phyloP scores from a whole-genome alignment of 768 basidiomycete genomes.

The Termitomyces sp. region DNA sequence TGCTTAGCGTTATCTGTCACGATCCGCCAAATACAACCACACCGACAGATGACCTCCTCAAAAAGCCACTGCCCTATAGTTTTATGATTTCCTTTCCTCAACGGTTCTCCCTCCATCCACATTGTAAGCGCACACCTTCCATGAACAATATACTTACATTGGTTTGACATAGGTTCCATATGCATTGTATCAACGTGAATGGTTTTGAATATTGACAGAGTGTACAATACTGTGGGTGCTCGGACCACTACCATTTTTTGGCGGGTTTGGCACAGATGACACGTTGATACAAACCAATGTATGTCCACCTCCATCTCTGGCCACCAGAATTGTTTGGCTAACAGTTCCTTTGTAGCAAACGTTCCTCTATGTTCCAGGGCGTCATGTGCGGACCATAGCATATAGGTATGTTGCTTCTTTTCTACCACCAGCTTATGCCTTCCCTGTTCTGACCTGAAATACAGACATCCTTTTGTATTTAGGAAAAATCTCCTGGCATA shows the following conservation, averaged over 20 bases:
- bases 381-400: too few species aligned
- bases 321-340: too few species aligned
- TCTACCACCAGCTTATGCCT: too few species aligned
- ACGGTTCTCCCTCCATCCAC: slow-evolving; percentile 19
- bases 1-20: neutral
- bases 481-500: too few species aligned
- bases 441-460: too few species aligned
- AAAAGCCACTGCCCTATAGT: slow-evolving; percentile 22
- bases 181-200: neutral
- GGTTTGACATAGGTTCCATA: neutral
- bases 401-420: too few species aligned
- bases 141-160: neutral
- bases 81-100: slow-evolving; percentile 17
- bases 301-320: neutral
- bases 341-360: too few species aligned
- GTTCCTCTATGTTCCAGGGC: too few species aligned
- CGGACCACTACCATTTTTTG: neutral
- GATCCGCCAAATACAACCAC: slow-evolving; percentile 31
- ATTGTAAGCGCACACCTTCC: slow-evolving; percentile 18
- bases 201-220: neutral
- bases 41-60: slow-evolving; percentile 29
- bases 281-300: neutral
- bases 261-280: neutral
- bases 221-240: neutral
- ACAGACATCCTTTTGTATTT: too few species aligned